Percentiles rank a stretch among this genome's conserved stretches.
Evolutionary conservation across 1,284 basidiomycete genomes (phyloP).

Genomic region (Ceratorhiza oryzae-sativae): DNA sequence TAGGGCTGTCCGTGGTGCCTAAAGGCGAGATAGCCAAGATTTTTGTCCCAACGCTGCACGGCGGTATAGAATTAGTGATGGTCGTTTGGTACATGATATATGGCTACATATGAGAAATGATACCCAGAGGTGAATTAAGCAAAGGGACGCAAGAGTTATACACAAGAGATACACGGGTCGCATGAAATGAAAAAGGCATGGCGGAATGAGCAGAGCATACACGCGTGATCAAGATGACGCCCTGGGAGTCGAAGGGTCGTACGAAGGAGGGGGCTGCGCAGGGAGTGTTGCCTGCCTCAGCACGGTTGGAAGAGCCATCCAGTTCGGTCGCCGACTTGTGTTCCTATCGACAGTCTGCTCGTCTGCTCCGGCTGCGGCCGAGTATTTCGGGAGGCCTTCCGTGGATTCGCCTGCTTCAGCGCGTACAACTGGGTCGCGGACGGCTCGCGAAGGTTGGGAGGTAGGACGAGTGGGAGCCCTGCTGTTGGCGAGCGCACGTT

Average conservation of each 20-base stretch:
- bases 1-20: too few relatives aligned
- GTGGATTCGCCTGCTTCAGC: constrained; percentile 21
- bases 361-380: constrained; percentile 1
- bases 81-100: too few relatives aligned
- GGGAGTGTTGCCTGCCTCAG: constrained; percentile 20
- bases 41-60: too few relatives aligned
- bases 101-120: too few relatives aligned
- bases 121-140: too few relatives aligned
- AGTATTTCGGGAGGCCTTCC: constrained; percentile 33
- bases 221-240: background rate
- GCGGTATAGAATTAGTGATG: too few relatives aligned
- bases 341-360: constrained; percentile 29
- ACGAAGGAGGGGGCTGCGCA: constrained; percentile 18
- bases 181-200: background rate
- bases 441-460: background rate
- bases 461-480: background rate
- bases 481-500: background rate
- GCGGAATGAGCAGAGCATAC: background rate
- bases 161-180: too few relatives aligned
- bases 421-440: constrained; percentile 15
- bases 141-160: too few relatives aligned
- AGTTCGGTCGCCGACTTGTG: background rate
- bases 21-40: too few relatives aligned
- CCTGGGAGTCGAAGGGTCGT: constrained; percentile 18
- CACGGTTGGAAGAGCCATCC: background rate